Percentiles rank a stretch among this genome's conserved stretches.
Evolutionary conservation across 164 flowering plant genomes (phyloP).

Genomic region (Nymphaea colorata): DNA sequence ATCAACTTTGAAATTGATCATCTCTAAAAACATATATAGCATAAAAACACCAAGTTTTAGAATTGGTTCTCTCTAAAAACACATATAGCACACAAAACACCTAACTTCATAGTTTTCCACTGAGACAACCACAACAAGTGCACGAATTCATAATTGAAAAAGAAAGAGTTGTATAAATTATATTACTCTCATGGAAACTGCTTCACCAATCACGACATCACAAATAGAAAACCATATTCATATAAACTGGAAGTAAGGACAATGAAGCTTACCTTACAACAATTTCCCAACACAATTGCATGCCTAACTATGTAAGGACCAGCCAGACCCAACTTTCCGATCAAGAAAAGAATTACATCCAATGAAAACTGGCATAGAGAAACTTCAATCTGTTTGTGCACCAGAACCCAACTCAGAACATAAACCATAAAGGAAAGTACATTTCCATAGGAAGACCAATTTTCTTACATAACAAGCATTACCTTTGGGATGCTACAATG

Average conservation of each 20-base stretch:
- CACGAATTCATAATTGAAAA: too few relatives aligned
- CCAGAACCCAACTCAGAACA: neutral
- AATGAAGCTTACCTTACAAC: slow-evolving; percentile 57
- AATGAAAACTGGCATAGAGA: slow-evolving; percentile 61
- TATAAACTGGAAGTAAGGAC: neutral
- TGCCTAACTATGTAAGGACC: slow-evolving; percentile 76
- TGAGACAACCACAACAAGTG: too few relatives aligned
- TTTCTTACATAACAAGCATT: neutral
- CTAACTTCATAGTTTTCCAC: too few relatives aligned
- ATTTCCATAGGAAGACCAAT: neutral
- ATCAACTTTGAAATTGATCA: too few relatives aligned
- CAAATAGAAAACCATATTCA: too few relatives aligned
- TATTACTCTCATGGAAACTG: too few relatives aligned
- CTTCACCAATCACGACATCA: too few relatives aligned
- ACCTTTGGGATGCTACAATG: slow-evolving; percentile 57
- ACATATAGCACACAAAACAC: too few relatives aligned
- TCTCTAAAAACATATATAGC: too few relatives aligned
- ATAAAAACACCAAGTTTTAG: too few relatives aligned
- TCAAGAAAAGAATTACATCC: slow-evolving; percentile 69
- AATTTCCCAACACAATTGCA: slow-evolving; percentile 49
- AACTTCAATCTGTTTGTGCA: slow-evolving; percentile 41
- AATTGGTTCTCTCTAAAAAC: too few relatives aligned
- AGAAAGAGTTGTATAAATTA: too few relatives aligned
- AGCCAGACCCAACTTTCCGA: slow-evolving; percentile 68
- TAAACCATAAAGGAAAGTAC: neutral